Evolutionary conservation across 73 alveolate genomes (phyloP).

Genomic region (Stentor coeruleus): DNA sequence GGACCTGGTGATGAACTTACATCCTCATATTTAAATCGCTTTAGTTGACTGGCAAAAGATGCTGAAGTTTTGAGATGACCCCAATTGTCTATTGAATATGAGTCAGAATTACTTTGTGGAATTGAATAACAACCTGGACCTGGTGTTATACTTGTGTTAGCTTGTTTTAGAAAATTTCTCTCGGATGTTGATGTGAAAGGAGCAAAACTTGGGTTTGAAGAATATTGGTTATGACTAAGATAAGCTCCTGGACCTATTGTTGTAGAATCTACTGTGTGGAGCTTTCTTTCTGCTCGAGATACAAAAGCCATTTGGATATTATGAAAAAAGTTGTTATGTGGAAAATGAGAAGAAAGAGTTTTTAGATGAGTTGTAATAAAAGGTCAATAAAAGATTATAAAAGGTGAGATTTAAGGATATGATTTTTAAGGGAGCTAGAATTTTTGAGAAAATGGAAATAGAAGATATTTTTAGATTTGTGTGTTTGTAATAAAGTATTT

Average conservation of each 20-base stretch:
- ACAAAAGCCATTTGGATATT: conserved; percentile 25
- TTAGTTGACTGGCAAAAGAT: conserved; percentile 35
- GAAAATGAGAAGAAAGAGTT: too few species aligned
- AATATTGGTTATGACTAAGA: conserved; percentile 27
- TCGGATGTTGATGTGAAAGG: conserved; percentile 30
- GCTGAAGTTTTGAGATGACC: conserved; percentile 25
- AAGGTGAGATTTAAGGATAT: too few species aligned
- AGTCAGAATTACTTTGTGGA: neutral
- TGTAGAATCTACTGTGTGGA: neutral
- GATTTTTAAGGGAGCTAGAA: too few species aligned
- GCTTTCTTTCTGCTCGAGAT: conserved; percentile 21
- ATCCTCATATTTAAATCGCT: conserved; percentile 27
- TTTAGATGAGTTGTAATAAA: too few species aligned
- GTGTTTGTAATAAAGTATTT: too few species aligned
- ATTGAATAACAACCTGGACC: conserved; percentile 45
- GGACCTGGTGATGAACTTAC: conserved; percentile 39
- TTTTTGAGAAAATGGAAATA: too few species aligned
- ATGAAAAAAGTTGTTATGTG: too few species aligned
- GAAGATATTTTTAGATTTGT: too few species aligned
- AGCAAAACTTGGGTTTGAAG: neutral
- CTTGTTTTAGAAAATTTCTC: neutral
- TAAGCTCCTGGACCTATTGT: conserved; percentile 51
- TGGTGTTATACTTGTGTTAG: conserved; percentile 23
- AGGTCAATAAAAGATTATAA: too few species aligned
- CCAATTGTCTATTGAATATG: conserved; percentile 2